These are phyloP conservation scores for Saturnispora zaruensis DNA, from an alignment of 805 yeast species.

Conservation along the genomic window DNA sequence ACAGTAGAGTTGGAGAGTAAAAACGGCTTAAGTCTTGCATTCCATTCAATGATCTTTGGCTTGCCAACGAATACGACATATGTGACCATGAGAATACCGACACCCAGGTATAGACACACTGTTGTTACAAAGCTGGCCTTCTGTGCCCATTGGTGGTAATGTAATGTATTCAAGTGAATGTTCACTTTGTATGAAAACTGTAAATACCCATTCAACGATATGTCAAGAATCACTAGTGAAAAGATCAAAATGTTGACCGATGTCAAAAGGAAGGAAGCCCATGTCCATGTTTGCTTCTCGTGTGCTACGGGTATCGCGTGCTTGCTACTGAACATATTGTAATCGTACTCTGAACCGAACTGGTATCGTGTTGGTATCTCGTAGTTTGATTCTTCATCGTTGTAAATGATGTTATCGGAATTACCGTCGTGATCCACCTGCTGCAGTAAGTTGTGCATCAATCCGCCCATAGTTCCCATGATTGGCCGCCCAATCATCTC, in stretches of 20 bases:
- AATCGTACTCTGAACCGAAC: neutral
- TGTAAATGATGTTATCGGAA: neutral
- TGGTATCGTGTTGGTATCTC: neutral
- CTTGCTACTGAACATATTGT: neutral
- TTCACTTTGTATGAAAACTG: neutral
- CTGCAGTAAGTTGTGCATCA: neutral
- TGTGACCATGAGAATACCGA: neutral
- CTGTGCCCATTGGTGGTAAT: neutral
- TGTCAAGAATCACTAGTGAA: conserved; percentile 3
- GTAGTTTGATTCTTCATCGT: neutral
- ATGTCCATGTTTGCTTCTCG: neutral
- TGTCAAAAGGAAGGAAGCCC: neutral
- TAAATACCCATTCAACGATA: conserved; percentile 1
- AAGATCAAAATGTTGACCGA: neutral
- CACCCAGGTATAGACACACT: neutral
- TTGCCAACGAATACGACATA: conserved; percentile 3
- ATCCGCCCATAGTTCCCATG: neutral
- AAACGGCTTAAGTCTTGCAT: neutral
- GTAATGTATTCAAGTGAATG: too few relatives aligned
- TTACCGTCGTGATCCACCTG: neutral
- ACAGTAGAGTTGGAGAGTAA: neutral
- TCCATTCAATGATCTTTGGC: neutral
- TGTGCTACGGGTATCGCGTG: neutral
- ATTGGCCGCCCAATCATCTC: conserved; percentile 4
- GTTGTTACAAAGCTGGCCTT: neutral